These are phyloP conservation scores for Candida tunisiensis DNA, from an alignment of 1,139 yeast genomes.

Conservation along the genomic window DNA sequence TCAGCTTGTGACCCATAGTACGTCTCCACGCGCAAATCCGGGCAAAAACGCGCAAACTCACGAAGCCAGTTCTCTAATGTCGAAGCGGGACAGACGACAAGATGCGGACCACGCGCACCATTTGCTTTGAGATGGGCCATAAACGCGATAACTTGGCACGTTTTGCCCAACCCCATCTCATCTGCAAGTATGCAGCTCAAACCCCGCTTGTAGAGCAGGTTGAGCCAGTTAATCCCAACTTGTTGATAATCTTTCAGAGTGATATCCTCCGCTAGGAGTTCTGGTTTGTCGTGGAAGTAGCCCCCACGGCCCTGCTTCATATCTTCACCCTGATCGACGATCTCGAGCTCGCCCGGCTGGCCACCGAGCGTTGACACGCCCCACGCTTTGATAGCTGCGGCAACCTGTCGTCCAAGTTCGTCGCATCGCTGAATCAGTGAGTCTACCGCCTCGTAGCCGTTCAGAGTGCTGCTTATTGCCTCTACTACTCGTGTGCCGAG, in stretches of 20 bases:
- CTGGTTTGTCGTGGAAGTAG: slow-evolving; percentile 61
- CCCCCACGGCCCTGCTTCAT: slow-evolving; percentile 15
- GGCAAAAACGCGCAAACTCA: slow-evolving; percentile 83
- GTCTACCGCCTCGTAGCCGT: slow-evolving; percentile 90
- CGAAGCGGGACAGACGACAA: slow-evolving; percentile 83
- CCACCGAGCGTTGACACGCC: slow-evolving; percentile 55
- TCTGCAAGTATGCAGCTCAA: slow-evolving; percentile 92
- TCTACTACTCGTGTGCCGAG: slow-evolving; percentile 68
- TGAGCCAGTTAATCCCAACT: slow-evolving; percentile 90
- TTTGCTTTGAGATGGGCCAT: slow-evolving; percentile 65
- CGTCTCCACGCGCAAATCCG: slow-evolving; percentile 64
- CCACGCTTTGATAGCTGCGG: slow-evolving; percentile 67
- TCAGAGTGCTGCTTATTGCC: slow-evolving; percentile 33
- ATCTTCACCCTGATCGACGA: slow-evolving; percentile 5
- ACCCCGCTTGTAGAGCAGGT: slow-evolving; percentile 55
- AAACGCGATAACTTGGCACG: slow-evolving; percentile 92
- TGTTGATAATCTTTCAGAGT: slow-evolving; percentile 79
- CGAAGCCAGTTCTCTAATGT: slow-evolving; percentile 96
- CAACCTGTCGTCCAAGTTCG: slow-evolving; percentile 52
- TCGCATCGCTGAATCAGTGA: slow-evolving; percentile 75
- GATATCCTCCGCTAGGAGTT: slow-evolving; percentile 41
- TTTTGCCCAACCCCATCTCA: slow-evolving; percentile 96
- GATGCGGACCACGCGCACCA: slow-evolving; percentile 48
- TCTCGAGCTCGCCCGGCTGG: background rate
- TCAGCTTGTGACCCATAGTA: slow-evolving; percentile 82